phyloP scores from a whole-genome alignment of 257 asterid genomes.

The Salvia rosmarinus region DNA sequence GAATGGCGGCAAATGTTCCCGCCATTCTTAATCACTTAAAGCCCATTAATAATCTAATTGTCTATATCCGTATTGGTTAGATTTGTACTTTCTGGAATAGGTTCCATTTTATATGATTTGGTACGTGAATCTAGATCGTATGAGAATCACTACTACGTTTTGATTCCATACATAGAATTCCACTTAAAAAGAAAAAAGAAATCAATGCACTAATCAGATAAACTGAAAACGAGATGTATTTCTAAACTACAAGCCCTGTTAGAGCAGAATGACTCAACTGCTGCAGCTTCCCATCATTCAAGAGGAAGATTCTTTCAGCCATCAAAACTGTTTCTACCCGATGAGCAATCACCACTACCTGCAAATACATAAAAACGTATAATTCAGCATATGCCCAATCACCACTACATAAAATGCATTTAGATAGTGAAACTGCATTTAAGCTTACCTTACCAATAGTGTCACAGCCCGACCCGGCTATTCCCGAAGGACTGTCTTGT shows the following conservation, averaged over 20 bases:
- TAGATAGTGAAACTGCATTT: not conserved
- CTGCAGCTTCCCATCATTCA: slow-evolving; percentile 64
- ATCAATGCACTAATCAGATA: too few species aligned
- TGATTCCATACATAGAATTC: too few species aligned
- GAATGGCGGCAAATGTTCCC: slow-evolving; percentile 43
- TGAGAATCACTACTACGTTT: too few species aligned
- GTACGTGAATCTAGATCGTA: too few species aligned
- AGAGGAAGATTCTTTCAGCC: slow-evolving; percentile 70
- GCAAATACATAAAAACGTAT: slow-evolving; percentile 15
- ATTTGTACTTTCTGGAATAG: not conserved
- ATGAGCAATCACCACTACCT: slow-evolving; percentile 91
- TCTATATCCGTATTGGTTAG: not conserved
- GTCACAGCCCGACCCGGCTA: too few species aligned
- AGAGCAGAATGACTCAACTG: slow-evolving; percentile 68
- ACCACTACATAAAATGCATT: not conserved
- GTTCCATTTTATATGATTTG: not conserved
- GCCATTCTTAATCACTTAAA: slow-evolving; percentile 20
- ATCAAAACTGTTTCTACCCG: slow-evolving; percentile 80
- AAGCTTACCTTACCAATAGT: slow-evolving; percentile 77
- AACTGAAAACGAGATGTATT: not conserved
- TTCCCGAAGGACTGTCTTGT: too few species aligned
- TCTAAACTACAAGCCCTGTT: slow-evolving; percentile 42
- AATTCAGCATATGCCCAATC: not conserved
- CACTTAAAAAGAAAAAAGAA: too few species aligned
- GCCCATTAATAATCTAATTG: not conserved